Percentiles rank a stretch among this genome's conserved stretches.
phyloP scores from a whole-genome alignment of 192 early-diverging fungal species.

The Coemansia sp. region DNA sequence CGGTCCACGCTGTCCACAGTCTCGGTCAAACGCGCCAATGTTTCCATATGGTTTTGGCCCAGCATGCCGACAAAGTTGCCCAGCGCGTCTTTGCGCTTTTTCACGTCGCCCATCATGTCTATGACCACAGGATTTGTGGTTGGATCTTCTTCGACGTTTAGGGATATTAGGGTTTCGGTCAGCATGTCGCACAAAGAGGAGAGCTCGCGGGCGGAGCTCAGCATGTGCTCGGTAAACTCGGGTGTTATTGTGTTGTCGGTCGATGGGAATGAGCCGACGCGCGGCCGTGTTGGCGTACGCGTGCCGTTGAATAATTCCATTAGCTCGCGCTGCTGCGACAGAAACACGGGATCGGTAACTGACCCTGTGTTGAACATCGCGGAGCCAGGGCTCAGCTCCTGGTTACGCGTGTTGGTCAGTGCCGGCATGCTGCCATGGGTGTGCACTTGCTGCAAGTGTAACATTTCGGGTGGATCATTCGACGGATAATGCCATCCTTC shows the following conservation, averaged over 20 bases:
- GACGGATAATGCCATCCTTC: slow-evolving; percentile 35
- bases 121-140: slow-evolving; percentile 24
- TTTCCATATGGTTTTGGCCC: slow-evolving; percentile 14
- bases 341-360: slow-evolving; percentile 18
- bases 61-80: slow-evolving; percentile 44
- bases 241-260: slow-evolving; percentile 16
- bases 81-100: slow-evolving; percentile 29
- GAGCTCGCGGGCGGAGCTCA: slow-evolving; percentile 28
- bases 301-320: slow-evolving; percentile 12
- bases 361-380: neutral
- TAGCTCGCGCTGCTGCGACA: slow-evolving; percentile 35
- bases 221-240: slow-evolving; percentile 44
- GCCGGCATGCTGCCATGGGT: slow-evolving; percentile 19
- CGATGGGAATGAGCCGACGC: neutral
- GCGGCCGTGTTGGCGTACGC: neutral
- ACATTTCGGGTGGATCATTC: neutral
- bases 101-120: slow-evolving; percentile 34
- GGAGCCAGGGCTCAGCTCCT: neutral
- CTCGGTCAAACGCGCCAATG: slow-evolving; percentile 21
- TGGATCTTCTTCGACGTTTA: slow-evolving; percentile 43
- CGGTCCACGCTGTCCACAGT: slow-evolving; percentile 23
- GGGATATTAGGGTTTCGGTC: slow-evolving; percentile 41
- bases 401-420: neutral
- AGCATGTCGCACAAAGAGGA: slow-evolving; percentile 40
- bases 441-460: neutral